Evolutionary conservation across 2,329 filamentous ascomycete species (phyloP).

Genomic region (Xylariaceae sp.): DNA sequence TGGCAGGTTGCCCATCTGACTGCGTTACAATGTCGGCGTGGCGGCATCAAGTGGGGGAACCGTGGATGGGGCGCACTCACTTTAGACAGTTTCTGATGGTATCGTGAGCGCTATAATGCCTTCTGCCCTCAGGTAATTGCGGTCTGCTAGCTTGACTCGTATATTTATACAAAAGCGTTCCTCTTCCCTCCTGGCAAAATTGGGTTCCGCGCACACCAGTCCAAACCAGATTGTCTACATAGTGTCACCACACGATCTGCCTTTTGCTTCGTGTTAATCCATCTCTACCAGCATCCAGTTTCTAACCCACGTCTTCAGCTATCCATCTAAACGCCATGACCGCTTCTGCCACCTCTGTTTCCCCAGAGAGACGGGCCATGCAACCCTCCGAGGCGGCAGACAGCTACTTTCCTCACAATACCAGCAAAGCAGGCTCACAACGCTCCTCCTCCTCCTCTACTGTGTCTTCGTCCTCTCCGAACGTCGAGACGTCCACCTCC

Average conservation of each 20-base stretch:
- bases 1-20: too few species aligned
- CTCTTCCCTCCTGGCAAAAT: too few species aligned
- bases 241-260: conserved; percentile 3
- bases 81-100: neutral
- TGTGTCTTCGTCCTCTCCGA: conserved; percentile 10
- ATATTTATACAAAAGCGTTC: too few species aligned
- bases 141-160: too few species aligned
- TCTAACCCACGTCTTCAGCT: too few species aligned
- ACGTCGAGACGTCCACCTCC: conserved; percentile 16
- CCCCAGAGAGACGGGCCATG: neutral
- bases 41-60: neutral
- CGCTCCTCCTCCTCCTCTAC: conserved; percentile 6
- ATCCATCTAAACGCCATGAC: too few species aligned
- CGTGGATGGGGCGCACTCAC: neutral
- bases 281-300: too few species aligned
- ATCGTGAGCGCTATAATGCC: neutral
- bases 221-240: too few species aligned
- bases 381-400: conserved; percentile 13
- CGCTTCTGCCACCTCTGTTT: neutral
- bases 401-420: conserved; percentile 17
- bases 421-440: neutral
- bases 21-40: too few species aligned
- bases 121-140: neutral
- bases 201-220: too few species aligned
- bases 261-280: too few species aligned